Base-by-base conservation (phyloP, 2,329 filamentous ascomycete genomes). In the Scedosporium minutisporum region DNA sequence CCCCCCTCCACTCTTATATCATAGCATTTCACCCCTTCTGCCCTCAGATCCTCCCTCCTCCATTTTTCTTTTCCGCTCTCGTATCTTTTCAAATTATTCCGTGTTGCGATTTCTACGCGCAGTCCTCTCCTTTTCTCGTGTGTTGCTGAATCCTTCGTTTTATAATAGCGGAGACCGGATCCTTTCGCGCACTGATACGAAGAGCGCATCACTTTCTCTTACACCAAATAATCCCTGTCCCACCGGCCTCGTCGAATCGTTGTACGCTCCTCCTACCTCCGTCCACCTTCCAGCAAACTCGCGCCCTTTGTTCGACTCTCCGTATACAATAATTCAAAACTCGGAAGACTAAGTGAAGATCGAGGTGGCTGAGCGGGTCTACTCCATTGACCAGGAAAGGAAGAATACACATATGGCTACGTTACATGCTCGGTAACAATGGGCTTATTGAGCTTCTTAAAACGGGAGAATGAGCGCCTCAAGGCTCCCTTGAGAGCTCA, bases 391-490 rank as follows among this genome's bases (percentile, higher is more conserved):
- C 10, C 3, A 12, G 33, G 33, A 38, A 38, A 38, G 33, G 33
- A 38, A 27, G 51, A 55, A 25, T 55, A 12, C 48, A 6, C 60
- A 18, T 61, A 61, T 61, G 60, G 60, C 60, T 44, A n/a, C 9
- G 6, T 14, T 51, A n/a, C 27, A 58, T 14, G 6, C 18, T 41
- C 29, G 60, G 60, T 55, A 48, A 61, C 29, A 42, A 61, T 61
- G 60, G 60, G 60, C 61, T 48, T 62, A 10, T 21, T 62, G 55
- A 62, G 61, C 55, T 62, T 62, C 59, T 51, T 61, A 38, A 61
- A 61, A 44, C 27, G 60, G 60, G 48, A 61, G 60, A 61, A 61
- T 51, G 60, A 61, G 46, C 60, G 60, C 48, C 60, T 61, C 27
- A 51, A 51, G 25, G 29, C 60, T 23, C 60, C 60, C n/a, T 51